Conservation (phyloP, 2,329 filamentous ascomycete species). For the Exophiala sp. region DNA sequence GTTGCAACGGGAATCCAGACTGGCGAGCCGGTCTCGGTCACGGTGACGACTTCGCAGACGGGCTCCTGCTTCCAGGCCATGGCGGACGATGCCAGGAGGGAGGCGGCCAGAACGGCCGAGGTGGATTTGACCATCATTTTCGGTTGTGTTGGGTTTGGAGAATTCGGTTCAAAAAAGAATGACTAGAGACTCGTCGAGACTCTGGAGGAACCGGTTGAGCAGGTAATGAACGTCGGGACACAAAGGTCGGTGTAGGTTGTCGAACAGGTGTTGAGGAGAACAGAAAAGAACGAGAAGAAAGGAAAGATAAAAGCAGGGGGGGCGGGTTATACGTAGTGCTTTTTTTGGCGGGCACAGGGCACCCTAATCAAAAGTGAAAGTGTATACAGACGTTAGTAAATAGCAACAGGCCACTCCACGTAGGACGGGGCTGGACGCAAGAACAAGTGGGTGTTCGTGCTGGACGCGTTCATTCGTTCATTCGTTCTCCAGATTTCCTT, state of each 20-base stretch:
- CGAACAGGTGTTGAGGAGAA: background rate
- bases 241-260: conserved; percentile 13
- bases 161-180: conserved; percentile 18
- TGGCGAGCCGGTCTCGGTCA: conserved; percentile 9
- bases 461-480: conserved; percentile 1
- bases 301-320: background rate
- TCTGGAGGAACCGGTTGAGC: conserved; percentile 15
- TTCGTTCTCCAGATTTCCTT: conserved; percentile 2
- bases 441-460: background rate
- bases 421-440: background rate
- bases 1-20: conserved; percentile 12
- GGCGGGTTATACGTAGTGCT: background rate
- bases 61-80: conserved; percentile 1
- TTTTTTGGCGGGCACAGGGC: background rate
- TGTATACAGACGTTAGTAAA: background rate
- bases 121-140: conserved; percentile 12
- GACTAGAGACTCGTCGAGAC: conserved; percentile 19
- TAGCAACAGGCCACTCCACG: background rate
- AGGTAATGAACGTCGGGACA: conserved; percentile 18
- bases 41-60: conserved; percentile 19
- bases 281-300: conserved; percentile 7
- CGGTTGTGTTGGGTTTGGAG: background rate
- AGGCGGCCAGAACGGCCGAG: conserved; percentile 11
- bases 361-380: background rate
- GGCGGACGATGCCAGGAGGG: conserved; percentile 13